phyloP scores from a whole-genome alignment of 1,284 basidiomycete genomes.

The Moniliella sp. region DNA sequence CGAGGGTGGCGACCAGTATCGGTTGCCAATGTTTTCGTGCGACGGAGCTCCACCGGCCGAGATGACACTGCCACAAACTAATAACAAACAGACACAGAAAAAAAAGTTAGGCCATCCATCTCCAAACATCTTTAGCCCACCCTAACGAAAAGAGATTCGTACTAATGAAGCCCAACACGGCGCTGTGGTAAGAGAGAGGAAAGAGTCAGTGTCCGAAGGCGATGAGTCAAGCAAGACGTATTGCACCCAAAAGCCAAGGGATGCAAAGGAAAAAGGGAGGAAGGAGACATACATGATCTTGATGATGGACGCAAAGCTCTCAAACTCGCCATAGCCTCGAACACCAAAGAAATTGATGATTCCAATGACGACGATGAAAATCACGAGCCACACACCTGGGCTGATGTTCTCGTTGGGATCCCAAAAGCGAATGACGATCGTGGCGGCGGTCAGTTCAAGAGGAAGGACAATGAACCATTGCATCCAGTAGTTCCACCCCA shows the following conservation, averaged over 20 bases:
- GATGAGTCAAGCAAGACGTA: no score
- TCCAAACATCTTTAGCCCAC: no score
- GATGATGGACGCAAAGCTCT: conserved; percentile 5
- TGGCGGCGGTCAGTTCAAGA: conserved; percentile 12
- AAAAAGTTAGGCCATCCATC: no score
- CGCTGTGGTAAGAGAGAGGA: no score
- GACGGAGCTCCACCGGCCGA: conserved; percentile 32
- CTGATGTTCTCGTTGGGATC: conserved; percentile 5
- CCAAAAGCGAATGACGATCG: background rate
- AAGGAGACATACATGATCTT: no score
- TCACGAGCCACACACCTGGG: conserved; percentile 7
- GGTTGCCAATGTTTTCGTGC: conserved; percentile 5
- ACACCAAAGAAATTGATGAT: conserved; percentile 3
- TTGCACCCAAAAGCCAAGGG: no score
- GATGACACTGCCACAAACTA: no score
- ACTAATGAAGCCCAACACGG: no score
- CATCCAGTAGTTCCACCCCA: conserved; percentile 28
- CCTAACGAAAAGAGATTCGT: no score
- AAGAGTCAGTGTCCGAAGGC: no score
- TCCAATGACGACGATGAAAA: background rate
- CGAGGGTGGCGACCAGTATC: conserved; percentile 1
- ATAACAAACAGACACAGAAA: no score
- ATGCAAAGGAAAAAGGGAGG: no score
- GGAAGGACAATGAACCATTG: conserved; percentile 9
- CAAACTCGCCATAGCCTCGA: conserved; percentile 1